Base-by-base conservation (phyloP, 257 asterid species). In the Thymus mandschuricus region DNA sequence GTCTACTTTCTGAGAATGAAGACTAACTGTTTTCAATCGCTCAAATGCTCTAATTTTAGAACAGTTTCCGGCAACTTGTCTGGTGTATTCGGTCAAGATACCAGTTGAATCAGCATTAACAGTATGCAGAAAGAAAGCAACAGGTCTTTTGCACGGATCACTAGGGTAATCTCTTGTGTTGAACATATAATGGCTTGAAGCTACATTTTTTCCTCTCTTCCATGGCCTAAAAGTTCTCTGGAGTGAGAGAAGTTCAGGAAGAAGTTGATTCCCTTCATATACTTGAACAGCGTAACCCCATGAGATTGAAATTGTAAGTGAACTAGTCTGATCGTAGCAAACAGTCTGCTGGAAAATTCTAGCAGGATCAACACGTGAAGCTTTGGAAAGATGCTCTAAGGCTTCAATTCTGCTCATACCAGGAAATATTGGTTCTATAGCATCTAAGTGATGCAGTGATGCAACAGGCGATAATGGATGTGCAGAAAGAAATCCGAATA, bases 271-370 rank as follows among this genome's bases (percentile, higher is more conserved):
- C 59, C 89, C 96, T 77, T 84, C 81, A 61, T 81, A 88, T 4
- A 92, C 78, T 78, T 92, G 94, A 77, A 92, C 74, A 9, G 91
- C 85, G 75, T 82, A 89, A 21, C 98, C 97, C 98, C 98, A 92
- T 15, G 98, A 78, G 72, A 89, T 64, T 3, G 96, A 89, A 81
- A 88, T 79, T 0, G 97, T 92, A 79, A 88, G 73, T 49, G 80
- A 81, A 67, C 78, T 80, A 78, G 61, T 13, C 10, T 33, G 71
- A 65, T 89, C 86, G 49, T 88, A 89, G 81, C 98, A 92, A 68
- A 89, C 97, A 60, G 89, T 80, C 70, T 92, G 98, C 84, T 92
- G 95, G 60, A 92, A 77, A 60, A 84, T 84, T 81, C 94, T 83
- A 35, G 81, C 80, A 4, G 96, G 78, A 71, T 92, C 96, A 66